Base-by-base conservation (phyloP, 768 basidiomycete genomes). In the Rhodotorula taiwanensis region DNA sequence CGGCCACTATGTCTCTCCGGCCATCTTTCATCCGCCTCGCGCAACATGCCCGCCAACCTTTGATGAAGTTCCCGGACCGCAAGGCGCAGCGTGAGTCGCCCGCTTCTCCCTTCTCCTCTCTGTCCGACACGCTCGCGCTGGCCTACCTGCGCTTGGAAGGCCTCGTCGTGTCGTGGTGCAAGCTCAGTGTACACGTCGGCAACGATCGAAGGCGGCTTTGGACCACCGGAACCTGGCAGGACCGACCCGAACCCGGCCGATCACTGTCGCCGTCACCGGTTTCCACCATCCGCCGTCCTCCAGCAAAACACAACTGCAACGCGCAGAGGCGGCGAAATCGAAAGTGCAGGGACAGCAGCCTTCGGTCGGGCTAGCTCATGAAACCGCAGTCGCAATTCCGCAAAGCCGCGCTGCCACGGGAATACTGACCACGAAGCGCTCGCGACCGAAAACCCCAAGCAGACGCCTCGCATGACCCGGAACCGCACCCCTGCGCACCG, bases 11-110 rank as follows among this genome's bases (percentile, higher is more conserved):
- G 57, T 55, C 54, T 6, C 47, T 54, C 54, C 52, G 64, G 34
- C 15, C 28, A 25, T 42, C 50, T 11, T 21, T 49, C 33, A 33
- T 49, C n/a, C 56, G 66, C 25, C 44, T 58, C 43, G 66, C 66
- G 0, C 53, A 62, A 47, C 66, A 67, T 57, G 58, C 58, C n/a
- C 57, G 66, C n/a, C 50, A 34, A 21, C 66, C 62, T 14, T 30
- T 47, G 27, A 63, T 68, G 41, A 47, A 43, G 23, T 68, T 68
- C 55, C 66, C 66, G 15, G 62, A 68, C 51, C 66, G 66, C 41
- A 47, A 54, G 18, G 60, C 60, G 6, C 18, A 31, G 28, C 57
- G 60, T 59, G 36, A 36, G 58, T 47, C 21, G 23, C 5, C n/a
- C 8, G 36, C n/a, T 25, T 14, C 34, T 15, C 4, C 51, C 11